phyloP scores from a whole-genome alignment of 306 rosid genomes.

The Glycine soja region DNA sequence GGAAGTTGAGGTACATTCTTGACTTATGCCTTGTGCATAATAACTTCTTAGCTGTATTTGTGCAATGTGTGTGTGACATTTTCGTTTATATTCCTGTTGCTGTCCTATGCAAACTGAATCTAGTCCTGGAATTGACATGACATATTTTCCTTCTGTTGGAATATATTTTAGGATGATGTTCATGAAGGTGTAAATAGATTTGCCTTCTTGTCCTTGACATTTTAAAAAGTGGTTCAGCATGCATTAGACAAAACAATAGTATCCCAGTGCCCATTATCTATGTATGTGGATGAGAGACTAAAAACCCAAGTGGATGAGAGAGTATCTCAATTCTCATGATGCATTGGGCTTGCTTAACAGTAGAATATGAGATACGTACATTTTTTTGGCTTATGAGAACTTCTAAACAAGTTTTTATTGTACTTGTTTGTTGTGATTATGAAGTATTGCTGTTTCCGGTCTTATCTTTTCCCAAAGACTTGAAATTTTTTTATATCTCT shows the following conservation, averaged over 20 bases:
- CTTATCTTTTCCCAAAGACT: slow-evolving; percentile 1
- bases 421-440: neutral
- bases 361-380: neutral
- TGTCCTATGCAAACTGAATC: slow-evolving; percentile 15
- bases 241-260: neutral
- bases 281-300: neutral
- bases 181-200: slow-evolving; percentile 23
- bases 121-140: neutral
- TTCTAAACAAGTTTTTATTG: neutral
- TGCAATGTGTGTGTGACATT: neutral
- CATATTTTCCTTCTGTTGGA: neutral
- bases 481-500: neutral
- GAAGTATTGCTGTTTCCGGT: neutral
- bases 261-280: neutral
- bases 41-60: no score
- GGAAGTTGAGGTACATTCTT: slow-evolving; percentile 91
- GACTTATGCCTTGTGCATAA: neutral
- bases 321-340: neutral
- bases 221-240: slow-evolving; percentile 16
- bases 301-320: neutral
- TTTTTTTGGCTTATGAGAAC: slow-evolving; percentile 29
- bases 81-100: neutral
- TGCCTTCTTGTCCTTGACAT: slow-evolving; percentile 14
- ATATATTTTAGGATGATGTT: slow-evolving; percentile 20
- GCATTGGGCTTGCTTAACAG: neutral